A percentile compares a stretch with the other conserved stretches of the same genome.
Evolutionary conservation across 164 flowering plant species (phyloP).

Genomic region (Magnolia changhungtana): DNA sequence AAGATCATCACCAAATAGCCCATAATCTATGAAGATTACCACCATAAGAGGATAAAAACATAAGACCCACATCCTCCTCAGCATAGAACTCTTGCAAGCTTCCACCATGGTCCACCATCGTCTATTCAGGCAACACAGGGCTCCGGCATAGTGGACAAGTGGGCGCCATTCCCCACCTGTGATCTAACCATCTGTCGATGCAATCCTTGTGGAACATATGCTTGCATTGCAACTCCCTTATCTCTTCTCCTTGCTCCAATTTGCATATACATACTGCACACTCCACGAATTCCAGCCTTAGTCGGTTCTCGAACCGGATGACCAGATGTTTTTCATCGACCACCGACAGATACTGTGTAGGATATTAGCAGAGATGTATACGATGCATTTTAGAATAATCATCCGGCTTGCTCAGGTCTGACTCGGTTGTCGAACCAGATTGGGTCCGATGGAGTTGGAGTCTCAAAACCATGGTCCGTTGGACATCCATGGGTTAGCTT

Average conservation of each 20-base stretch:
- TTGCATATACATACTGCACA: conserved; percentile 11
- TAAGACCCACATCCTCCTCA: not conserved
- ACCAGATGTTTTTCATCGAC: not conserved
- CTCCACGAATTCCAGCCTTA: not conserved
- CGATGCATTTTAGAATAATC: too few species aligned
- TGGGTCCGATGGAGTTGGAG: too few species aligned
- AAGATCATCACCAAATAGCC: not conserved
- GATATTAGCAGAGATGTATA: too few species aligned
- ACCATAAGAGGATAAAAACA: not conserved
- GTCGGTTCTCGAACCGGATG: not conserved
- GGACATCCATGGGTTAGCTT: too few species aligned
- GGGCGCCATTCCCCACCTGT: not conserved
- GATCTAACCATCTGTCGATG: conserved; percentile 8
- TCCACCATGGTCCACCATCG: not conserved
- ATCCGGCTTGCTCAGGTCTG: too few species aligned
- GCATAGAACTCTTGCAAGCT: not conserved
- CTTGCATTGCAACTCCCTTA: conserved; percentile 5
- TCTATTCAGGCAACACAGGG: conserved; percentile 4
- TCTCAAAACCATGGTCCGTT: too few species aligned
- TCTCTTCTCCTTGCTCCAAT: conserved; percentile 11
- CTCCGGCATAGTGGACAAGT: not conserved
- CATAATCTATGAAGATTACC: not conserved
- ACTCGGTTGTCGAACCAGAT: too few species aligned
- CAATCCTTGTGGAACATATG: conserved; percentile 12
- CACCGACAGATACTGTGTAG: not conserved